phyloP scores from a whole-genome alignment of 1,284 basidiomycete species.

The Spongiforma sp. region DNA sequence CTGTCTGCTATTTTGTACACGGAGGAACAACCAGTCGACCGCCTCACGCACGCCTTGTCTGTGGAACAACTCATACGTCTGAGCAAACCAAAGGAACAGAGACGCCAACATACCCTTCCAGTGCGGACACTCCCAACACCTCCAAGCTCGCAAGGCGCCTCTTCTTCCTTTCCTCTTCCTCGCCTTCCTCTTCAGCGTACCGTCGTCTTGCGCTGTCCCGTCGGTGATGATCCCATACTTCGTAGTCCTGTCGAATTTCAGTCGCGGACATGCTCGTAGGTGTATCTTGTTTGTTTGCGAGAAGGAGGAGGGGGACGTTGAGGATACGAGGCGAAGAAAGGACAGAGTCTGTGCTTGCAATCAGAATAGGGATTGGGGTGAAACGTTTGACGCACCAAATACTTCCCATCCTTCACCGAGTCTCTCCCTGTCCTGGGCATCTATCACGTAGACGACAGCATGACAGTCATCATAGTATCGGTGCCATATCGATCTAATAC shows the following conservation, averaged over 20 bases:
- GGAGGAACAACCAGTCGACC: constrained; percentile 92
- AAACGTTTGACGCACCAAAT: constrained; percentile 70
- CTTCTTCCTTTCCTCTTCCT: constrained; percentile 56
- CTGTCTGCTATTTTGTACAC: constrained; percentile 87
- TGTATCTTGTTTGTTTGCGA: constrained; percentile 94
- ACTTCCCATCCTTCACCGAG: constrained; percentile 93
- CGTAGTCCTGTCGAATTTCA: constrained; percentile 89
- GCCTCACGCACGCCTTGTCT: constrained; percentile 91
- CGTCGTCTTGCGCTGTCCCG: constrained; percentile 64
- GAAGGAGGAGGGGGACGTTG: constrained; percentile 83
- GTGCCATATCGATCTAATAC: constrained; percentile 92
- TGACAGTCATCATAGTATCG: constrained; percentile 95
- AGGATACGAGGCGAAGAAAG: constrained; percentile 86
- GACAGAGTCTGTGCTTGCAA: constrained; percentile 84
- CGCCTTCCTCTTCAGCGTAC: constrained; percentile 51
- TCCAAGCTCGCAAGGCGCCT: constrained; percentile 85
- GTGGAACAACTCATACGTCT: constrained; percentile 5
- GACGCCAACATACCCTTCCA: constrained; percentile 76
- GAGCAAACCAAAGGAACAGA: background rate
- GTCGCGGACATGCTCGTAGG: constrained; percentile 81
- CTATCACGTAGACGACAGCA: constrained; percentile 91
- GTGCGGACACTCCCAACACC: constrained; percentile 88
- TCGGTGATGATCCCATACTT: constrained; percentile 84
- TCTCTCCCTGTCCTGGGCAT: constrained; percentile 86
- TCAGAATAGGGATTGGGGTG: too few species aligned